phyloP scores from a whole-genome alignment of 805 yeast species.

The Candida patagonica region DNA sequence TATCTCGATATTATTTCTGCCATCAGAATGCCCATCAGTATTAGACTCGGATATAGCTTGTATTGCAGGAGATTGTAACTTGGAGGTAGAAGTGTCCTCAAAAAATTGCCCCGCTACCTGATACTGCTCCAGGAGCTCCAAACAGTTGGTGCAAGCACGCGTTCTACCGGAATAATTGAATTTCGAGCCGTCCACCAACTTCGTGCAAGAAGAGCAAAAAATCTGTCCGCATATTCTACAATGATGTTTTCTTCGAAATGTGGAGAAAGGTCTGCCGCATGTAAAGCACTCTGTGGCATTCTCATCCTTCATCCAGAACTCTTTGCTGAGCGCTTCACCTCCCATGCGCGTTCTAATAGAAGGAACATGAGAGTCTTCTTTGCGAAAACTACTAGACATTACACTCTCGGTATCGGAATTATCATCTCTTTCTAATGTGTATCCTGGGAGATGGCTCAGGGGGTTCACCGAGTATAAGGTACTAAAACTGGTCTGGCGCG shows the following conservation, averaged over 20 bases:
- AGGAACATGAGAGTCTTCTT: neutral
- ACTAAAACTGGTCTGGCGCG: constrained; percentile 16
- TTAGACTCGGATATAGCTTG: neutral
- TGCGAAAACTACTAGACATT: constrained; percentile 11
- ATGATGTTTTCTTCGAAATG: constrained; percentile 82
- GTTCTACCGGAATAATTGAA: constrained; percentile 58
- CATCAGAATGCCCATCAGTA: constrained; percentile 2
- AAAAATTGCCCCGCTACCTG: constrained; percentile 26
- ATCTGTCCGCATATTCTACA: constrained; percentile 95
- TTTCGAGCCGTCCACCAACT: constrained; percentile 55
- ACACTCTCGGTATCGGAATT: constrained; percentile 21
- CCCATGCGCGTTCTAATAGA: constrained; percentile 9
- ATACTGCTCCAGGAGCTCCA: constrained; percentile 50
- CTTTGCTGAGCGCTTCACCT: constrained; percentile 45
- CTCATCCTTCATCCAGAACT: constrained; percentile 95
- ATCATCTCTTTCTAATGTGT: constrained; percentile 17
- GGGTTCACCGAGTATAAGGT: constrained; percentile 16
- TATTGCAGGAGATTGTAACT: neutral
- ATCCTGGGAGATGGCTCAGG: constrained; percentile 19
- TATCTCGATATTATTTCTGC: constrained; percentile 17
- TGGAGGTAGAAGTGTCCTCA: neutral
- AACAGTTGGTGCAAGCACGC: constrained; percentile 72
- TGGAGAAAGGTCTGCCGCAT: constrained; percentile 66
- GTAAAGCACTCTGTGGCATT: constrained; percentile 81
- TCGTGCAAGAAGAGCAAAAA: constrained; percentile 77